phyloP scores from a whole-genome alignment of 768 basidiomycete genomes.

The Suillus hirtellus region DNA sequence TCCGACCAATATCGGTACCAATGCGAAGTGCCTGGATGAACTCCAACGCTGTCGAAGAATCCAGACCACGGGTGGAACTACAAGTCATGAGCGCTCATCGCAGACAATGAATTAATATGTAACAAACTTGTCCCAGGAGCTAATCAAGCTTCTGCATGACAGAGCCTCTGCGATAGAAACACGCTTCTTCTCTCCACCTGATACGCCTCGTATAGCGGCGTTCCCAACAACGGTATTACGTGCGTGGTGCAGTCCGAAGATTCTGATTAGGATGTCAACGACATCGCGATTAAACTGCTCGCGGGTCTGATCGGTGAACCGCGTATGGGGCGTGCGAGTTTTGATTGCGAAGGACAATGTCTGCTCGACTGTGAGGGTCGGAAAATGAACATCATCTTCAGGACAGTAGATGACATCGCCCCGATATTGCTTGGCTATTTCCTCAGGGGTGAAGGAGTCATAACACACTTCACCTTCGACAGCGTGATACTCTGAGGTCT shows the following conservation, averaged over 20 bases:
- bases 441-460: slow-evolving; percentile 68
- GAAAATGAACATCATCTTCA: slow-evolving; percentile 86
- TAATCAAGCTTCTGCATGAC: slow-evolving; percentile 21
- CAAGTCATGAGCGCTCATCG: background rate
- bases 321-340: slow-evolving; percentile 48
- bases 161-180: slow-evolving; percentile 79
- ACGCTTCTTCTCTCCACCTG: slow-evolving; percentile 79
- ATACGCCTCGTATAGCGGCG: slow-evolving; percentile 81
- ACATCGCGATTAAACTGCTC: slow-evolving; percentile 59
- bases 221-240: slow-evolving; percentile 78
- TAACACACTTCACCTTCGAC: slow-evolving; percentile 78
- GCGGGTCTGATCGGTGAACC: slow-evolving; percentile 64
- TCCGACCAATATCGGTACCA: slow-evolving; percentile 80
- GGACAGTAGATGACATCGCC: slow-evolving; percentile 83
- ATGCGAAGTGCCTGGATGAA: slow-evolving; percentile 77
- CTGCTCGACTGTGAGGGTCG: slow-evolving; percentile 77
- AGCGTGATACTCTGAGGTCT: slow-evolving; percentile 62
- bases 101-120: background rate
- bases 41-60: slow-evolving; percentile 87
- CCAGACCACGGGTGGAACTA: slow-evolving; percentile 69
- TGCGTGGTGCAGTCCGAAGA: slow-evolving; percentile 87
- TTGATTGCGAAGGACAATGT: slow-evolving; percentile 75
- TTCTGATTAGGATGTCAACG: slow-evolving; percentile 62
- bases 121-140: slow-evolving; percentile 5
- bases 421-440: slow-evolving; percentile 64